These are phyloP conservation scores for Phaffia australis DNA, from an alignment of 768 basidiomycete species.

Conservation along the genomic window DNA sequence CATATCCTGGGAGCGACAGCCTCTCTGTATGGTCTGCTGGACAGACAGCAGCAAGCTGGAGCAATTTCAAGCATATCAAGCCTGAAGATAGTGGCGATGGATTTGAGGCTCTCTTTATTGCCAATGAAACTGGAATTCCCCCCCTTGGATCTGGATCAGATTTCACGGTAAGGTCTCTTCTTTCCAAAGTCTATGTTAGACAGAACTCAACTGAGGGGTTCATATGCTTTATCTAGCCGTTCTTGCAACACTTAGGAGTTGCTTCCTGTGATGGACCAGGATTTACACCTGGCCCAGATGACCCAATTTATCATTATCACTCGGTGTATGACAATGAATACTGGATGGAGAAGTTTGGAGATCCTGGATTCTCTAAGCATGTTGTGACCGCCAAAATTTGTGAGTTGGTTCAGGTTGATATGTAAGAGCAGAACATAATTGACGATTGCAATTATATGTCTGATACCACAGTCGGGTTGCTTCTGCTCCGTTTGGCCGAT, in stretches of 20 bases:
- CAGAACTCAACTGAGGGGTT: conserved; percentile 36
- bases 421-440: background rate
- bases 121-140: conserved; percentile 39
- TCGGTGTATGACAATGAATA: conserved; percentile 30
- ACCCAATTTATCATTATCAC: conserved; percentile 56
- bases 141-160: conserved; percentile 49
- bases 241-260: conserved; percentile 68
- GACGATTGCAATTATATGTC: no score
- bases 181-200: no score
- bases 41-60: conserved; percentile 2
- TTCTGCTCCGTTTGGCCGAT: conserved; percentile 46
- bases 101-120: conserved; percentile 25
- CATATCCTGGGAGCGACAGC: conserved; percentile 56
- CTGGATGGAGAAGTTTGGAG: conserved; percentile 66
- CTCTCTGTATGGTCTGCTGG: conserved; percentile 54
- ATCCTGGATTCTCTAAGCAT: conserved; percentile 63
- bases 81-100: conserved; percentile 23
- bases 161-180: background rate
- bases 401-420: background rate
- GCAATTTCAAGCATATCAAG: background rate
- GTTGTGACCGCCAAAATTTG: conserved; percentile 28
- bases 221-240: conserved; percentile 84
- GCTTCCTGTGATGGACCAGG: conserved; percentile 37
- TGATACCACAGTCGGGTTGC: conserved; percentile 14
- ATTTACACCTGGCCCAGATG: conserved; percentile 35